Conservation (phyloP, 306 rosid species). For the Dalbergia cochinchinensis region DNA sequence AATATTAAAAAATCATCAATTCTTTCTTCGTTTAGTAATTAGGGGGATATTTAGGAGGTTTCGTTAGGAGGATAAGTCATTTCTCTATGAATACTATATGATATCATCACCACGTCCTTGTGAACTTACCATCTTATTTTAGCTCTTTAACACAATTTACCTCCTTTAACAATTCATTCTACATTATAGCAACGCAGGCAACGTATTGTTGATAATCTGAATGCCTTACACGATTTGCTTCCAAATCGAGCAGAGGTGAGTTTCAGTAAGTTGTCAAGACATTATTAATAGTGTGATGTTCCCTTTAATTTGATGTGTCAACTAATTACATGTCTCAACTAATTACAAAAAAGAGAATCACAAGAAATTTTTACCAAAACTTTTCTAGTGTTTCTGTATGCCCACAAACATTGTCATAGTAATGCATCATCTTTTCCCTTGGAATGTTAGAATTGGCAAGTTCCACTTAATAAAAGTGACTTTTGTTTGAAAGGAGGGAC, state of each 20-base stretch:
- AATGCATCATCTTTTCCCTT: background rate
- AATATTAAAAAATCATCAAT: too few relatives aligned
- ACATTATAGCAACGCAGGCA: conserved; percentile 70
- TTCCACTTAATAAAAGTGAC: background rate
- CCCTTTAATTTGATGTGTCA: background rate
- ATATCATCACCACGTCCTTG: conserved; percentile 19
- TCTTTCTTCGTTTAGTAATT: too few relatives aligned
- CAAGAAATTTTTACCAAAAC: background rate
- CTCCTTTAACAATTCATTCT: conserved; percentile 32
- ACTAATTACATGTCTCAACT: background rate
- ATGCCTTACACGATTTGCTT: conserved; percentile 74
- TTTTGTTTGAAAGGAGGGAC: background rate
- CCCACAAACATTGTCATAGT: background rate
- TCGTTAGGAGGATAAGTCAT: too few relatives aligned
- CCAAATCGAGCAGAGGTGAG: conserved; percentile 76
- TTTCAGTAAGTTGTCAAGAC: conserved; percentile 8
- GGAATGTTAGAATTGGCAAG: background rate
- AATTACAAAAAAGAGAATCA: background rate
- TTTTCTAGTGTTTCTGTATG: conserved; percentile 5
- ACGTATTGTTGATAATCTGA: conserved; percentile 71
- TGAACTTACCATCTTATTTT: conserved; percentile 17
- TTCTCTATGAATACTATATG: background rate
- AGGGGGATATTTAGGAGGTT: too few relatives aligned
- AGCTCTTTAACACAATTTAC: conserved; percentile 25
- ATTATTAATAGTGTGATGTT: background rate